phyloP scores from a whole-genome alignment of 257 asterid genomes.

The Gentiana straminea region DNA sequence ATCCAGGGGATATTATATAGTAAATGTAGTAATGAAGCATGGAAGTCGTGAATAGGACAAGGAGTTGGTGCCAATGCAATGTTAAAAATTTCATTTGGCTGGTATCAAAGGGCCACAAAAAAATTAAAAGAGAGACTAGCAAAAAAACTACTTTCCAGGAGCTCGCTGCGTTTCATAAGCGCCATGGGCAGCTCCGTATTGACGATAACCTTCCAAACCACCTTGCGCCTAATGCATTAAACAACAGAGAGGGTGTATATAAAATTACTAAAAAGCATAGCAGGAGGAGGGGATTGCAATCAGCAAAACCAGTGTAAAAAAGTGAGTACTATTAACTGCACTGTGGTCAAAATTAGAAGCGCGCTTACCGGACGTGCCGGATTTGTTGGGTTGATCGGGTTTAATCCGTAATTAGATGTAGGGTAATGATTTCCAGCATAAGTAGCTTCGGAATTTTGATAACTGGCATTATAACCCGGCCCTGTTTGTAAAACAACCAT shows the following conservation, averaged over 20 bases:
- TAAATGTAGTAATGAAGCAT: no score
- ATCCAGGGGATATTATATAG: no score
- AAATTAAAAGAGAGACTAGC: constrained; percentile 16
- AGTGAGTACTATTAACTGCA: not conserved
- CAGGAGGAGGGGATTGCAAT: not conserved
- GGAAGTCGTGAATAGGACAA: no score
- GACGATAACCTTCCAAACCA: constrained; percentile 74
- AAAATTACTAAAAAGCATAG: not conserved
- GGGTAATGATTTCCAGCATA: constrained; percentile 59
- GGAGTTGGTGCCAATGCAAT: no score
- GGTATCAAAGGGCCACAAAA: constrained; percentile 23
- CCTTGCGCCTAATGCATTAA: constrained; percentile 44
- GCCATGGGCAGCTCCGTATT: constrained; percentile 60
- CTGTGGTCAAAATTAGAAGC: not conserved
- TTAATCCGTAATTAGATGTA: constrained; percentile 45
- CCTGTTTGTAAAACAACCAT: constrained; percentile 25
- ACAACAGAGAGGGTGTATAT: constrained; percentile 6
- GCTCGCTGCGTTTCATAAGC: constrained; percentile 50
- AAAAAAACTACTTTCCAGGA: constrained; percentile 43
- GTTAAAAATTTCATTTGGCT: not conserved
- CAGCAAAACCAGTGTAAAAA: not conserved
- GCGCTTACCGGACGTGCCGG: constrained; percentile 51
- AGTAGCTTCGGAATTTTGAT: constrained; percentile 48
- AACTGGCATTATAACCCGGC: constrained; percentile 41
- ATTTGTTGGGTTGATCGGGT: constrained; percentile 54